phyloP scores from a whole-genome alignment of 768 basidiomycete species.

The Pleurotus pulmonarius region DNA sequence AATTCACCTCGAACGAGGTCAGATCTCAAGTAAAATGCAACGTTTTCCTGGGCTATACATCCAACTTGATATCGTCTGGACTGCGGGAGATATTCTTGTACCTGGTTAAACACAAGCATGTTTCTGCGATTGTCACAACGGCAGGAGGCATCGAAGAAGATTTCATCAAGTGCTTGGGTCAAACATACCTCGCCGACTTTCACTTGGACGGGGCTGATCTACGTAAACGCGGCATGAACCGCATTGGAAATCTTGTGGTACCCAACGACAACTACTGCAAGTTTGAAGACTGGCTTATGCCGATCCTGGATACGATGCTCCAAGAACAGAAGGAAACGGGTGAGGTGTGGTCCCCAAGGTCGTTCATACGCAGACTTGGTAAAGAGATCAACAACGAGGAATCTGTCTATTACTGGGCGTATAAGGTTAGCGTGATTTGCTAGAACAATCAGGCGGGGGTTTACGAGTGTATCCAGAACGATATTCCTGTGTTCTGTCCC shows the following conservation, averaged over 20 bases:
- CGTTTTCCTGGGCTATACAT: conserved; percentile 96
- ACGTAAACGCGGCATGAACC: conserved; percentile 88
- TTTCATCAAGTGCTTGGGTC: conserved; percentile 97
- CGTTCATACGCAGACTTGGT: conserved; percentile 88
- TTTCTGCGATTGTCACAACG: conserved; percentile 90
- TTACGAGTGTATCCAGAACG: conserved; percentile 61
- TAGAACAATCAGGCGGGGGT: conserved; percentile 7
- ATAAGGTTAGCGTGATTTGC: conserved; percentile 61
- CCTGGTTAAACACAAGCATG: conserved; percentile 90
- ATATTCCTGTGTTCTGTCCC: conserved; percentile 98
- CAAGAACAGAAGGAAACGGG: conserved; percentile 75
- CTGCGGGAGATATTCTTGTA: conserved; percentile 89
- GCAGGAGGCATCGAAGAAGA: conserved; percentile 99
- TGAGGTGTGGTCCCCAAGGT: conserved; percentile 87
- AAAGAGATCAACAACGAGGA: conserved; percentile 97
- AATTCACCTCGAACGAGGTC: conserved; percentile 52
- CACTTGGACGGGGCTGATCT: conserved; percentile 86
- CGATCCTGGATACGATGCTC: conserved; percentile 88
- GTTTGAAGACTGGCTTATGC: conserved; percentile 99
- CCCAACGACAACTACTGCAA: conserved; percentile 99
- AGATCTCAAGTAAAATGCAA: conserved; percentile 75
- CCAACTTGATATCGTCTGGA: conserved; percentile 97
- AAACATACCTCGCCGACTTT: conserved; percentile 93
- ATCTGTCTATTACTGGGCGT: conserved; percentile 99
- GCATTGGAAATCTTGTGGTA: conserved; percentile 93